A percentile compares a stretch with the other conserved stretches of the same genome.
phyloP scores from a whole-genome alignment of 1,139 yeast species.

The Wickerhamomyces sp. region DNA sequence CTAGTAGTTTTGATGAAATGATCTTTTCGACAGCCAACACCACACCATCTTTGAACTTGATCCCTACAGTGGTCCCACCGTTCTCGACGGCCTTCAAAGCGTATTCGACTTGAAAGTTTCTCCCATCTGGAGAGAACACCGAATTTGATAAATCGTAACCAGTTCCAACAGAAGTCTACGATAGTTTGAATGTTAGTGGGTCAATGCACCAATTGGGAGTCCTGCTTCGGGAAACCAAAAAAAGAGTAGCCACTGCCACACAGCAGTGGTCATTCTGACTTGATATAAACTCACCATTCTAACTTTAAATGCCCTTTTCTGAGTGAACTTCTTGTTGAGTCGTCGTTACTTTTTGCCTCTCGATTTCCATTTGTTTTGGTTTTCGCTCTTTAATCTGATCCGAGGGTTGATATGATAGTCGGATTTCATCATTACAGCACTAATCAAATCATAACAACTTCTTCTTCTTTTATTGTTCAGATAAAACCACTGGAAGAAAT shows the following conservation, averaged over 20 bases:
- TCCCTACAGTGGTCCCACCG: slow-evolving; percentile 93
- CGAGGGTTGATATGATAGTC: neutral
- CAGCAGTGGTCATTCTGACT: no score
- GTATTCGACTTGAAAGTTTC: slow-evolving; percentile 97
- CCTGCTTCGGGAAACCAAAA: no score
- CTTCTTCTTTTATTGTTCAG: no score
- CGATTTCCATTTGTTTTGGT: neutral
- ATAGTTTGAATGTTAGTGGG: neutral
- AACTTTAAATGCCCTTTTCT: no score
- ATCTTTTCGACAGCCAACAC: slow-evolving; percentile 96
- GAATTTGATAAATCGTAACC: slow-evolving; percentile 96
- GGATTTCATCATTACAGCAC: neutral
- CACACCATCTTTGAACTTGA: slow-evolving; percentile 87
- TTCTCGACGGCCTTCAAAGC: slow-evolving; percentile 97
- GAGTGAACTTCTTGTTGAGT: no score
- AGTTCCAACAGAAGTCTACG: slow-evolving; percentile 85
- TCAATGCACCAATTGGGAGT: no score
- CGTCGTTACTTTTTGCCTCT: slow-evolving; percentile 4
- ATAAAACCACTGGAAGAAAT: no score
- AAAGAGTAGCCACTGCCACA: no score
- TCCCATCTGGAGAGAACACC: slow-evolving; percentile 85
- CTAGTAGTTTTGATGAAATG: slow-evolving; percentile 79
- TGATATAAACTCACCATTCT: slow-evolving; percentile 2
- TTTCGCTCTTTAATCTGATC: neutral
- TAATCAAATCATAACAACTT: no score